Percentiles rank a stretch among this genome's conserved stretches.
phyloP scores from a whole-genome alignment of 768 basidiomycete genomes.

The Omphalotus guepiniiformis region DNA sequence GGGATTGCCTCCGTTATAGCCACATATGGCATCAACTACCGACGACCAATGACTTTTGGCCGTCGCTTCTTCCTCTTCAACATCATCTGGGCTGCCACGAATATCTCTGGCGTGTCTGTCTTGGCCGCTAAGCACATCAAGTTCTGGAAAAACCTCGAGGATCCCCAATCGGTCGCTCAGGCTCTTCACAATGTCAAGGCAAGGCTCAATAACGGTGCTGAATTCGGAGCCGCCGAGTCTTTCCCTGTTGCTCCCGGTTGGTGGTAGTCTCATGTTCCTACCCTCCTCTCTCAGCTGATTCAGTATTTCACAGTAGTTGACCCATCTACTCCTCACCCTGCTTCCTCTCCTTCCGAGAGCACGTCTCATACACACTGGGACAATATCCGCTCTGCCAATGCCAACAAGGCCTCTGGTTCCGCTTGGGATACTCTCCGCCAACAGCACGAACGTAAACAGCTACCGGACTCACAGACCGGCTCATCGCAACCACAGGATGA shows the following conservation, averaged over 20 bases:
- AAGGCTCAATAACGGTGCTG: too few species aligned
- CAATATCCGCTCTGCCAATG: slow-evolving; percentile 55
- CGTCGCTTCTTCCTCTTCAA: neutral
- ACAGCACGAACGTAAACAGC: slow-evolving; percentile 38
- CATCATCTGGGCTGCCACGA: neutral
- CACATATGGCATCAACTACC: neutral
- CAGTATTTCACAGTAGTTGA: neutral
- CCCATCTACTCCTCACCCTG: neutral
- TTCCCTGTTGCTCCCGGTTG: too few species aligned
- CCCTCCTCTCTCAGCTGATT: too few species aligned
- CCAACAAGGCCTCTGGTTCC: slow-evolving; percentile 38
- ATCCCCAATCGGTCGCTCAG: neutral
- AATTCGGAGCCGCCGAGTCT: too few species aligned
- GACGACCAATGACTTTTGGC: neutral
- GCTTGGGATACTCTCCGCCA: slow-evolving; percentile 70
- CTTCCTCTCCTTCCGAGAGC: neutral
- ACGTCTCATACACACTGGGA: slow-evolving; percentile 48
- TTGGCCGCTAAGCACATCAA: neutral
- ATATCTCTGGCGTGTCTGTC: neutral
- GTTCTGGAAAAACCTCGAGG: slow-evolving; percentile 3
- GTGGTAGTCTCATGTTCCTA: too few species aligned
- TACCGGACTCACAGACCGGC: too few species aligned
- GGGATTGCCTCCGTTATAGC: too few species aligned
- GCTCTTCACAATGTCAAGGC: neutral
- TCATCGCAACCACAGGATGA: slow-evolving; percentile 14